Evolutionary conservation across 352 stramenopile genomes (phyloP).

Genomic region (Achlya hypogyna): DNA sequence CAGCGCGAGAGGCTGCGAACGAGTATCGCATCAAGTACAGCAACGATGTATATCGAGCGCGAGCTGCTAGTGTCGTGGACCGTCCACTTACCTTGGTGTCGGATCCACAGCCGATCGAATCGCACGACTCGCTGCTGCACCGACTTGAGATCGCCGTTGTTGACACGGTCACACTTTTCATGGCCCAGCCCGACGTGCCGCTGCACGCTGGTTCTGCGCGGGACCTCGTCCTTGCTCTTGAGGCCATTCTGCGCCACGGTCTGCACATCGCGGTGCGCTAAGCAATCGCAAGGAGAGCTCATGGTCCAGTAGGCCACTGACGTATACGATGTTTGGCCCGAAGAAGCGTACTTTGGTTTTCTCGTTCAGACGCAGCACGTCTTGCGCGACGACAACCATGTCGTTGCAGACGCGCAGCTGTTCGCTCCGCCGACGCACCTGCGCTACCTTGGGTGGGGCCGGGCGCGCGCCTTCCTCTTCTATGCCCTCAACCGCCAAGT

Average conservation of each 20-base stretch:
- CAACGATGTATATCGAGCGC: neutral
- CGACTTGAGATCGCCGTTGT: slow-evolving; percentile 36
- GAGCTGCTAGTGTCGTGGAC: slow-evolving; percentile 23
- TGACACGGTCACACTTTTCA: slow-evolving; percentile 67
- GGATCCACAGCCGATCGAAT: slow-evolving; percentile 27
- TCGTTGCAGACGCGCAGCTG: slow-evolving; percentile 44
- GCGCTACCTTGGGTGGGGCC: slow-evolving; percentile 51
- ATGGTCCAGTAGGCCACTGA: slow-evolving; percentile 25
- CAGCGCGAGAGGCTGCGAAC: slow-evolving; percentile 39
- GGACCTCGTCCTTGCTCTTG: slow-evolving; percentile 47
- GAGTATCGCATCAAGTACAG: slow-evolving; percentile 30
- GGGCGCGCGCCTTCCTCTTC: slow-evolving; percentile 50
- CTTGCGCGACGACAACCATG: slow-evolving; percentile 52
- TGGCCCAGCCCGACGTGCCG: slow-evolving; percentile 49
- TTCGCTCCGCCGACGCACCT: slow-evolving; percentile 30
- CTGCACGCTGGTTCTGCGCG: slow-evolving; percentile 63
- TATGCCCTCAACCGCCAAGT: slow-evolving; percentile 67
- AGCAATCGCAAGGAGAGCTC: neutral
- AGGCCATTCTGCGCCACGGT: slow-evolving; percentile 51
- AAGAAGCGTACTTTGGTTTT: slow-evolving; percentile 66
- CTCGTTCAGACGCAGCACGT: slow-evolving; percentile 49
- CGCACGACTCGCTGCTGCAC: slow-evolving; percentile 20
- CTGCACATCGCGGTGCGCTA: slow-evolving; percentile 36
- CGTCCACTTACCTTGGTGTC: slow-evolving; percentile 23
- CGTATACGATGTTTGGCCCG: slow-evolving; percentile 41